Percentiles rank a stretch among this genome's conserved stretches.
These are phyloP conservation scores for Davidsoniella australis DNA, from an alignment of 2,329 filamentous ascomycete genomes.

Conservation along the genomic window DNA sequence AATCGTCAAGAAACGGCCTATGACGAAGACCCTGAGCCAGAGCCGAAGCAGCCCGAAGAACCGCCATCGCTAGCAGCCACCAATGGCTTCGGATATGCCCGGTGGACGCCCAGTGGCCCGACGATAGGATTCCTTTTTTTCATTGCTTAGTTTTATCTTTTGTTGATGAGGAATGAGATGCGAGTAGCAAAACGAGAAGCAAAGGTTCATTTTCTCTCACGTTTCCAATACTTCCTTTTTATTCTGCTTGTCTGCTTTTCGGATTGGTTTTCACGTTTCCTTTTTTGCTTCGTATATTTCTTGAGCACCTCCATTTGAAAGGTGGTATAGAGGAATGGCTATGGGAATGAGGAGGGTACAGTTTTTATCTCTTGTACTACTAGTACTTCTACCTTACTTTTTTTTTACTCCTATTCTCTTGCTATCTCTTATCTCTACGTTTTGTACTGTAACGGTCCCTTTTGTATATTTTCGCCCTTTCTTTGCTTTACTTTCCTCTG, in stretches of 20 bases:
- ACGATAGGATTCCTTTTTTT: background rate
- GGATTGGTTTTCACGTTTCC: background rate
- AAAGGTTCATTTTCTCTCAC: slow-evolving; percentile 1
- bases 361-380: too few species aligned
- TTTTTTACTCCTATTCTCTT: background rate
- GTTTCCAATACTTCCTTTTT: background rate
- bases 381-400: background rate
- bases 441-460: background rate
- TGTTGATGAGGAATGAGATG: background rate
- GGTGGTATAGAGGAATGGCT: too few species aligned
- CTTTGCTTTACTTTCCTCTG: background rate
- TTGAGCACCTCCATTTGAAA: background rate
- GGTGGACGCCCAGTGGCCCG: too few species aligned
- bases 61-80: too few species aligned
- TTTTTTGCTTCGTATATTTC: background rate
- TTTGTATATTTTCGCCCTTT: background rate
- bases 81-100: too few species aligned
- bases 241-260: too few species aligned
- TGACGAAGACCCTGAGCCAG: too few species aligned
- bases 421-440: background rate
- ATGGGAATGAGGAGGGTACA: too few species aligned
- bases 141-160: background rate
- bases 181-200: background rate
- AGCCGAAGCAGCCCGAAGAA: too few species aligned
- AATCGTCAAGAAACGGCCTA: too few species aligned